Evolutionary conservation across 805 yeast species (phyloP), one percentile per base, ranked within the genome.

Genomic region (Lachancea mirantina): DNA sequence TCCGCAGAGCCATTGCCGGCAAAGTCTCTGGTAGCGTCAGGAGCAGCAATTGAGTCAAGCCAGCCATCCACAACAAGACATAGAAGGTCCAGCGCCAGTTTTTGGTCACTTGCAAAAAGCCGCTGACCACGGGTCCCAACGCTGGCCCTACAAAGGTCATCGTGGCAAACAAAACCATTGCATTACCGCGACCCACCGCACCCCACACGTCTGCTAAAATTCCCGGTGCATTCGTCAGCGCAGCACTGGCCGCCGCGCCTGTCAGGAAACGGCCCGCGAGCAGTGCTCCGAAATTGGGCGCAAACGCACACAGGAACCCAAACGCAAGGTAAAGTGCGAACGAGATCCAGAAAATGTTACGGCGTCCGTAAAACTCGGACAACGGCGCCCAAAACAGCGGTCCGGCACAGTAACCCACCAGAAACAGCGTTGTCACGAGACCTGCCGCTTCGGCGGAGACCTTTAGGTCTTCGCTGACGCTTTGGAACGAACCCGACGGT

Each of bases 141-240:
- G 84, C 68, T 14, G 96, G 96, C 37, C 94, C 92, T 22, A 69
- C 65, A n/a, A n/a, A n/a, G n/a, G n/a, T n/a, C n/a, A n/a, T n/a
- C n/a, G 79, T 77, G 24, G 83, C 72, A 55, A 76, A 80, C 15
- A 74, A 40, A 2, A 78, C 67, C 75, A 80, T 72, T 9, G 87
- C 83, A 9, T 72, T 46, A 32, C 83, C 79, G 52, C 76, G 56
- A 43, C 75, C 76, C 14, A 67, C 62, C 11, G 74, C 72, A 13
- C 59, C 60, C 78, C 85, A 84, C 47, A 82, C n/a, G n/a, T n/a
- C n/a, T n/a, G n/a, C n/a, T n/a, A n/a, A n/a, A n/a, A n/a, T n/a
- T n/a, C n/a, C n/a, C n/a, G n/a, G n/a, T n/a, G n/a, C n/a, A n/a
- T n/a, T n/a, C n/a, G n/a, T n/a, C 62, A 83, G 65, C 21, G 85